Percentiles rank a stretch among this genome's conserved stretches.
Conservation (phyloP, 116 monocot genomes). For the Posidonia oceanica region DNA sequence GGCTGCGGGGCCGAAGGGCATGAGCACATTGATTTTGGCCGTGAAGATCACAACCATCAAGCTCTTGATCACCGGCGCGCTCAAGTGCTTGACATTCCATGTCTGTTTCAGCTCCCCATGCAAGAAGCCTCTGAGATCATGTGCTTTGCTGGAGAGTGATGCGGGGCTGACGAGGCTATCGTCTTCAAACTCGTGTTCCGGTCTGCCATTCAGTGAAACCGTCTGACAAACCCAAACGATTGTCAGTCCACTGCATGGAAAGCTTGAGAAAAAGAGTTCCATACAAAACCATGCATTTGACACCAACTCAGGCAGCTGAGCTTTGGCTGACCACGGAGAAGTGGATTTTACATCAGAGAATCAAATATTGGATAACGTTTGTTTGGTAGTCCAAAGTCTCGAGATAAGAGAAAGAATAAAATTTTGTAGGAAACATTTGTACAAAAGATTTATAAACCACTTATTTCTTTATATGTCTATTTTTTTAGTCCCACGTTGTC, state of each 20-base stretch:
- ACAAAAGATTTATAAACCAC: too few relatives aligned
- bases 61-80: not conserved
- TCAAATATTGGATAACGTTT: too few relatives aligned
- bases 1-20: constrained; percentile 10
- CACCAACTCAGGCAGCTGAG: too few relatives aligned
- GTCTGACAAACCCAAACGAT: constrained; percentile 11
- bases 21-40: constrained; percentile 5
- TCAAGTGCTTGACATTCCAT: not conserved
- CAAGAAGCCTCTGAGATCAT: constrained; percentile 3
- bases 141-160: constrained; percentile 9
- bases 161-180: constrained; percentile 19
- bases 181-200: constrained; percentile 36
- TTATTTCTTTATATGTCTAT: too few relatives aligned
- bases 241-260: not conserved
- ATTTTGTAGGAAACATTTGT: too few relatives aligned
- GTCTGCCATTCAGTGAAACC: constrained; percentile 16
- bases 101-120: not conserved
- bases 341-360: too few relatives aligned
- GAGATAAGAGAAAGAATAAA: too few relatives aligned
- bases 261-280: not conserved
- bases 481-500: too few relatives aligned
- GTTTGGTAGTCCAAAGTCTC: too few relatives aligned
- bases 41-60: constrained; percentile 10
- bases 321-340: too few relatives aligned
- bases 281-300: too few relatives aligned